Base-by-base conservation (phyloP, 1,284 basidiomycete genomes). In the Lignosus rhinocerotis region DNA sequence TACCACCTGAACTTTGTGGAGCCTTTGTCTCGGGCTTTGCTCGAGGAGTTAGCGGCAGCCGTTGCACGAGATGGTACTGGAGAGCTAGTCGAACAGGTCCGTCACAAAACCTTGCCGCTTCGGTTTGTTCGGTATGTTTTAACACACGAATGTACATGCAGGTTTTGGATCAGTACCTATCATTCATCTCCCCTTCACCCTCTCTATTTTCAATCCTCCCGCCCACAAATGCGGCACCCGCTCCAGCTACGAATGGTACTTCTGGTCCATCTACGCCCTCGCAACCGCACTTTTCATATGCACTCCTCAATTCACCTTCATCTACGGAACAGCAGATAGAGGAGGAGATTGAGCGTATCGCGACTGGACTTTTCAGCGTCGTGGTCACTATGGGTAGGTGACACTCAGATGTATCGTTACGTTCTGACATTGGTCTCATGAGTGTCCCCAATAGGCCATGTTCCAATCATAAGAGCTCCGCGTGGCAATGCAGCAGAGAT, bases 401-500 rank as follows among this genome's bases (percentile, higher is more conserved):
- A 8, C n/a, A 19, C 17, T 45, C 19, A 19, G 16, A 32, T n/a
- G 14, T 9, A 42, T 19, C 11, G 39, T 17, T n/a, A 33, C 14
- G 33, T 38, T 32, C 43, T 25, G 5, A 3, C 16, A 10, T 31
- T 21, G 17, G 36, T 25, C 25, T n/a, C 11, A 39, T 11, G n/a
- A 39, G 8, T 52, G 31, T 32, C 44, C 14, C 42, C 14, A 3
- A 19, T 44, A 94, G 94, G 93, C 1, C 91, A 93, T 64, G 89
- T 98, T 7, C 97, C 97, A 6, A 92, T 97, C 69, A 98, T 99
- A 62, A 89, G 97, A 33, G 92, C 93, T 59, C 97, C 97, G 3
- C 80, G 90, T 68, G 96, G 96, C 0, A 98, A 98, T 72, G 97
- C 97, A 2, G 96, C 96, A 17, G 97, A 99, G 75, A 97, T 98